These are phyloP conservation scores for Zea luxurians DNA, from an alignment of 176 grass and related monocot species.

Conservation along the genomic window DNA sequence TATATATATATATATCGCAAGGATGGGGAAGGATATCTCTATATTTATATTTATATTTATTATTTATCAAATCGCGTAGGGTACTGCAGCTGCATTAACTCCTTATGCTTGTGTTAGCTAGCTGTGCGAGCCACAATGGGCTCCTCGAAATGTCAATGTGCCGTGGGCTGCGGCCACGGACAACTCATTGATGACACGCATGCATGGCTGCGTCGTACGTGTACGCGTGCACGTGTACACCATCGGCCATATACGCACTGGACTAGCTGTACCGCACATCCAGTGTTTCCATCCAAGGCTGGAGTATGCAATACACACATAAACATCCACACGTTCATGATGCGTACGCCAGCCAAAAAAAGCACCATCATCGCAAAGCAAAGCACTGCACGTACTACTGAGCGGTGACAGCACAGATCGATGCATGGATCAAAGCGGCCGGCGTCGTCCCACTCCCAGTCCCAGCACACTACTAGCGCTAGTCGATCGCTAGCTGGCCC, in stretches of 20 bases:
- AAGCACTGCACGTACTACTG: neutral
- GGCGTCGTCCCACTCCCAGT: neutral
- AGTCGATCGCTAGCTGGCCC: neutral
- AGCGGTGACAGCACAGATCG: neutral
- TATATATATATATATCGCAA: no score
- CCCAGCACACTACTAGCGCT: no score
- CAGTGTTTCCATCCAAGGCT: neutral
- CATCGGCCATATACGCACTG: neutral
- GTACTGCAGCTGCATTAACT: no score
- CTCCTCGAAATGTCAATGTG: no score
- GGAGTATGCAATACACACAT: neutral
- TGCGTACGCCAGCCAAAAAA: neutral
- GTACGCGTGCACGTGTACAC: neutral
- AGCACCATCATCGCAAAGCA: neutral
- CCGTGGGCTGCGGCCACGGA: neutral
- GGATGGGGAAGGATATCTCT: no score
- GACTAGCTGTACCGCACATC: neutral
- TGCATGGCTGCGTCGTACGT: neutral
- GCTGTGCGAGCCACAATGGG: no score
- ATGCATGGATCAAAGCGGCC: neutral
- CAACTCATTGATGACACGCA: neutral
- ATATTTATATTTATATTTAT: no score
- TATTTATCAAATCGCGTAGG: no score
- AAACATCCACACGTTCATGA: neutral
- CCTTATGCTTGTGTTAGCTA: no score